These are phyloP conservation scores for Camellia granthamiana DNA, from an alignment of 148 eudicot species.

Conservation along the genomic window DNA sequence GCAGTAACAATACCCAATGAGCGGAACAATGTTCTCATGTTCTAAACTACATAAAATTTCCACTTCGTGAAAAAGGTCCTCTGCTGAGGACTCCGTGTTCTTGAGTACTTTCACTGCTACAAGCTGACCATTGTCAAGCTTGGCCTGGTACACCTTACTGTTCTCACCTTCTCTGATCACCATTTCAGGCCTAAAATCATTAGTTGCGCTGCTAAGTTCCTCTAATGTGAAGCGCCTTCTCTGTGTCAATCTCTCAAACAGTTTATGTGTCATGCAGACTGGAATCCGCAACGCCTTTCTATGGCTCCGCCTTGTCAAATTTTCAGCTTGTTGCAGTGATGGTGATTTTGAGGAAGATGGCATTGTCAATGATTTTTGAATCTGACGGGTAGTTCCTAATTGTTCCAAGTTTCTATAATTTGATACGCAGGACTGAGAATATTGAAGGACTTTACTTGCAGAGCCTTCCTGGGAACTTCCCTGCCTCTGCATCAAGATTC, in stretches of 20 bases:
- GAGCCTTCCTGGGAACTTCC: conserved; percentile 43
- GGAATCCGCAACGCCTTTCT: background rate
- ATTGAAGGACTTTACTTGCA: background rate
- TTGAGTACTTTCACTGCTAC: conserved; percentile 34
- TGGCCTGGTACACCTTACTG: conserved; percentile 27
- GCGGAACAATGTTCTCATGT: conserved; percentile 27
- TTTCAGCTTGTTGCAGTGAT: conserved; percentile 14
- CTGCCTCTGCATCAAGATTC: conserved; percentile 22
- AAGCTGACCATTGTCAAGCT: conserved; percentile 17
- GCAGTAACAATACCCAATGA: conserved; percentile 32
- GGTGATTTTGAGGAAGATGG: conserved; percentile 28
- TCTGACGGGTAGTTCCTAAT: conserved; percentile 2
- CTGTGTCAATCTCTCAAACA: conserved; percentile 22
- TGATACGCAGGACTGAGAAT: conserved; percentile 19
- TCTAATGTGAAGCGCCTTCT: conserved; percentile 18
- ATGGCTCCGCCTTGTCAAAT: background rate
- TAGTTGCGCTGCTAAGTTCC: conserved; percentile 26
- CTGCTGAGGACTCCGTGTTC: conserved; percentile 10
- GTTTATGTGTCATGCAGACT: background rate
- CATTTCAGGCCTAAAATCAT: conserved; percentile 21
- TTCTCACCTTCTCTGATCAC: conserved; percentile 29
- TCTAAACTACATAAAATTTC: conserved; percentile 28
- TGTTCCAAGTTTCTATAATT: background rate
- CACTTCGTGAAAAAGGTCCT: conserved; percentile 26
- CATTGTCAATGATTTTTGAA: conserved; percentile 30